Evolutionary conservation across 176 grass and related monocot genomes (phyloP).

Genomic region (Puccinellia tenuiflora): DNA sequence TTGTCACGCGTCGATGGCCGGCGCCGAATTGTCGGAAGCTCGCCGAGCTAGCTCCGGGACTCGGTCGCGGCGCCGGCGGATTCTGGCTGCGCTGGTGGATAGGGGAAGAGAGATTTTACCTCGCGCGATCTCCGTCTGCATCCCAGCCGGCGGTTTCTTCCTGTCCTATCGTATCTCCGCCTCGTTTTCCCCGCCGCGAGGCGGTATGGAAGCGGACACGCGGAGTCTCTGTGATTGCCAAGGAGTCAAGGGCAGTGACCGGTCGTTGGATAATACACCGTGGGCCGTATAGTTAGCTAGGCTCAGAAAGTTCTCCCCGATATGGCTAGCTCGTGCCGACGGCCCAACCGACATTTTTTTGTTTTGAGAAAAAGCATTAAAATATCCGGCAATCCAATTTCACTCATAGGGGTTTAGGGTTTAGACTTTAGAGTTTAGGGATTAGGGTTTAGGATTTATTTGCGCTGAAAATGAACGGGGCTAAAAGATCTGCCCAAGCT

Average conservation of each 20-base stretch:
- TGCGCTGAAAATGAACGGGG: too few relatives aligned
- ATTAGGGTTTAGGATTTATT: too few relatives aligned
- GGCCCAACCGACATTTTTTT: too few relatives aligned
- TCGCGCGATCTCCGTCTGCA: not conserved
- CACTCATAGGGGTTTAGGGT: too few relatives aligned
- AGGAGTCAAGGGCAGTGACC: too few relatives aligned
- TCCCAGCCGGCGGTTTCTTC: not conserved
- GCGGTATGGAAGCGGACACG: not conserved
- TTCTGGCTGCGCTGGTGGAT: not conserved
- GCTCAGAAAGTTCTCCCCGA: too few relatives aligned
- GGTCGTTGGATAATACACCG: not conserved
- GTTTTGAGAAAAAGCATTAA: too few relatives aligned
- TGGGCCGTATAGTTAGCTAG: not conserved
- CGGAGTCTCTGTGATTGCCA: not conserved
- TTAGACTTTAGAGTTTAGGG: too few relatives aligned
- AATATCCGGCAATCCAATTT: too few relatives aligned
- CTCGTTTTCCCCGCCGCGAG: not conserved
- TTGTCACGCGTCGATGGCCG: constrained; percentile 8
- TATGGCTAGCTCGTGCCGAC: too few relatives aligned
- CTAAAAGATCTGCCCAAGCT: too few relatives aligned
- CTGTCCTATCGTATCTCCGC: not conserved
- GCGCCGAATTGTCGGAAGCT: not conserved
- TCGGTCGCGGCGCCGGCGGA: not conserved
- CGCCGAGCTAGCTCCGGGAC: constrained; percentile 1
- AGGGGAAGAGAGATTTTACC: not conserved